Base-by-base conservation (phyloP, 495 filamentous ascomycete species). In the Penicillium subrubescens region DNA sequence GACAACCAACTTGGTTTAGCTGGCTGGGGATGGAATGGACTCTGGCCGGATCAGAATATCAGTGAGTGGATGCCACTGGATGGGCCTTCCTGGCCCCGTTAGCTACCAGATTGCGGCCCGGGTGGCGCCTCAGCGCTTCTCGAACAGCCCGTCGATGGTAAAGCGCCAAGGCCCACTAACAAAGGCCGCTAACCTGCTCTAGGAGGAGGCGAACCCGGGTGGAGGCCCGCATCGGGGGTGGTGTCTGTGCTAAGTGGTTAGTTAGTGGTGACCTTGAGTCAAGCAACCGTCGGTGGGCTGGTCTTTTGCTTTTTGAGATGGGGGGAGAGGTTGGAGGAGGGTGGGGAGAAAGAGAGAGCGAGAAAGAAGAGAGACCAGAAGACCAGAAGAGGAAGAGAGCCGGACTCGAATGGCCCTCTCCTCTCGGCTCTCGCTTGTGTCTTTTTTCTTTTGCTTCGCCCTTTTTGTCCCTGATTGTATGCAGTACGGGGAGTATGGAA, bases 221-320 rank as follows among this genome's bases (percentile, higher is more conserved):
- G 64, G 69, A 68, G 71, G 62, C 64, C 69, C 63, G 71, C 62
- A 67, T 71, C 63, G 63, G 58, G 62, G 63, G 35, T 14, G 43
- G 54, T 63, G 34, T 34, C 34, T 65, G 60, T 56, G 23, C 41
- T 39, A 4, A 67, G 60, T 67, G 60, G 65, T 4, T 21, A 8
- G 8, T 23, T 11, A 41, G 14, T 46, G 43, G 8, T 48, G 44
- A 25, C 11, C 17, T 25, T 54, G 59, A 62, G 21, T 66, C 62
- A 55, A 65, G 62, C 48, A 60, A 60, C 31, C 33, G 53, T 23
- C 31, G 23, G 31, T 37, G 27, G 56, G 39, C 56, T 54, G 35
- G 14, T 64, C 27, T 56, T 61, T 53, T 52, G 35, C 56, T 59
- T 51, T 43, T 23, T 23, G 52, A 19, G 37, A 43, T 41, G 15